Base-by-base conservation (phyloP, 805 yeast genomes). In the Starmerella apicola region DNA sequence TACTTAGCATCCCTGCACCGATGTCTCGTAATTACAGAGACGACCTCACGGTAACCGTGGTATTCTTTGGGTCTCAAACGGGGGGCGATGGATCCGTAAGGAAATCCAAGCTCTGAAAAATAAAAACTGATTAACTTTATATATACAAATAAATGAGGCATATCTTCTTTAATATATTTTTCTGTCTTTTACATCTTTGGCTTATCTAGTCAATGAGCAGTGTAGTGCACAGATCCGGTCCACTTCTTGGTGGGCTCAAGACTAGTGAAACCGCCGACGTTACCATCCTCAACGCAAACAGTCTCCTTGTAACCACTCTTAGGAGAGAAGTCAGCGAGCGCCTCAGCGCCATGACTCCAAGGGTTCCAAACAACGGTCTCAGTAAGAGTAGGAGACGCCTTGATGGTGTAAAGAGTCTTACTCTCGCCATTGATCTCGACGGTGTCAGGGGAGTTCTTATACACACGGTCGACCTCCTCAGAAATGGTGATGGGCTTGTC, bases 351-450 rank as follows among this genome's bases (percentile, higher is more conserved):
- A 41, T 79, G 70, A 49, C 72, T 66, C 98, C 97, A 91, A 27
- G 98, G 98, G 61, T 91, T 91, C 98, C 98, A 91, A 40, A 91
- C 96, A 36, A 91, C 97, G 26, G 71, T 63, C 48, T 75, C 81
- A 25, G 66, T 70, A 31, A 82, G 64, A 23, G 37, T 13, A 13
- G 62, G 63, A 55, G 94, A 70, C 39, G 71, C 37, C 25, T 43
- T 65, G 26, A 88, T 60, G 31, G 81, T 76, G 57, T 78, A 79
- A 36, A 75, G 58, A 6, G 83, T 86, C 47, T 74, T 70, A 34
- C 88, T 91, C 41, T 70, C 68, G 43, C 74, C 77, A 35, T 78
- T 74, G 38, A 86, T 76, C 55, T 79, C 84, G 29, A 82, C 63
- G 4, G 62, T 64, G 18, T 37, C 16, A 8, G 52, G 51, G 27